Evolutionary conservation across 164 flowering plant species (phyloP).

Genomic region (Sextonia rubra): DNA sequence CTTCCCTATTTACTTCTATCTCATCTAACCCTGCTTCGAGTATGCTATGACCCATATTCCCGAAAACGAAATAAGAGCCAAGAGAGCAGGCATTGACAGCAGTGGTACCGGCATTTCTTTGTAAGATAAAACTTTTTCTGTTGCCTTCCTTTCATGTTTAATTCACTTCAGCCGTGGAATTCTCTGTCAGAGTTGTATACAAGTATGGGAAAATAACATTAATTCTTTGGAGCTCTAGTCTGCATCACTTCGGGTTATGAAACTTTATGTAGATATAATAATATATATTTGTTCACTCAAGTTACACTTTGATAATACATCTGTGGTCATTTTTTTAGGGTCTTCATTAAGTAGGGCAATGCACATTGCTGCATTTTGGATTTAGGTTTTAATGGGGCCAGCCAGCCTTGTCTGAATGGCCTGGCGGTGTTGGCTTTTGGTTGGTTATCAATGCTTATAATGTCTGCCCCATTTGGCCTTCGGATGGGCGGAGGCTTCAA

Average conservation of each 20-base stretch:
- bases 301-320: conserved; percentile 1
- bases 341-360: neutral
- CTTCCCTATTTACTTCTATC: neutral
- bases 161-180: conserved; percentile 14
- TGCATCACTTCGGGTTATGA: conserved; percentile 1
- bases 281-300: conserved; percentile 1
- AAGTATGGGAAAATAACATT: conserved; percentile 17
- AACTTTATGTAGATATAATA: conserved; percentile 10
- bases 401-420: too few relatives aligned
- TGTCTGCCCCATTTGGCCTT: too few relatives aligned
- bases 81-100: conserved; percentile 3
- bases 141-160: neutral
- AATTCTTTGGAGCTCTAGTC: conserved; percentile 14
- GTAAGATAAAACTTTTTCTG: conserved; percentile 12
- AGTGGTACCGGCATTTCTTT: conserved; percentile 14
- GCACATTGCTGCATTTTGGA: neutral
- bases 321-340: neutral
- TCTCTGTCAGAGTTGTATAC: conserved; percentile 13
- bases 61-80: neutral
- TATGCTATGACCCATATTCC: conserved; percentile 23
- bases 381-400: neutral
- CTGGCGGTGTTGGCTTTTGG: too few relatives aligned
- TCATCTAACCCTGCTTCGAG: conserved; percentile 33
- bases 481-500: too few relatives aligned
- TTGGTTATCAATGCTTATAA: too few relatives aligned